Percentiles rank a stretch among this genome's conserved stretches.
Conservation (phyloP, 495 filamentous ascomycete genomes). For the Penicillium samsonianum region DNA sequence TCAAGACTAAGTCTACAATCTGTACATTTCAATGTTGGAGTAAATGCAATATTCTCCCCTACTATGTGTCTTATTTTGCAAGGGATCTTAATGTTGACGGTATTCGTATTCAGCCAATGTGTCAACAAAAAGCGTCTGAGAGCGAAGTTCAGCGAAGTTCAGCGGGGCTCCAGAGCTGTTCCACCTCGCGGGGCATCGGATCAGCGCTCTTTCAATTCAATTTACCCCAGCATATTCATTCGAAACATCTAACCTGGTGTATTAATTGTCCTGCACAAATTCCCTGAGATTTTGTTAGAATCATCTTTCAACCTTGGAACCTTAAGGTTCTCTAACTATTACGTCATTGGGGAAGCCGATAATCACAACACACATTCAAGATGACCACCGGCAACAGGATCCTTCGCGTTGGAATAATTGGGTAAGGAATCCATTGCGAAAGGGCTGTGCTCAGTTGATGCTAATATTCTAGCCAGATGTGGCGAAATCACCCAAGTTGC, state of each 20-base stretch:
- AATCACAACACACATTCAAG: not conserved
- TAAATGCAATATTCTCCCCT: conserved; percentile 3
- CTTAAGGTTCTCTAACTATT: not conserved
- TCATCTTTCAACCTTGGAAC: not conserved
- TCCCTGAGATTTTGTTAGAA: not conserved
- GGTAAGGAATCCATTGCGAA: not conserved
- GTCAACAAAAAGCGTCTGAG: not conserved
- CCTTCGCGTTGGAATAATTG: conserved; percentile 8
- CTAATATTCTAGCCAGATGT: not conserved
- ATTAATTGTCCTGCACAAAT: not conserved
- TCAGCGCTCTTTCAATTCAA: not conserved
- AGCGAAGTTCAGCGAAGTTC: not conserved
- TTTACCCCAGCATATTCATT: not conserved
- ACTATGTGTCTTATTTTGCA: not conserved
- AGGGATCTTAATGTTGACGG: not conserved
- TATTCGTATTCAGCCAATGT: not conserved
- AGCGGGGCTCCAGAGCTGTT: conserved; percentile 2
- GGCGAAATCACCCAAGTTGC: conserved; percentile 43
- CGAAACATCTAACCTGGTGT: not conserved
- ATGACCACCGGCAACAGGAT: conserved; percentile 5
- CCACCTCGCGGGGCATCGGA: conserved; percentile 4
- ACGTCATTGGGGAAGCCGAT: conserved; percentile 1
- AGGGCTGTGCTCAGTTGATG: not conserved
- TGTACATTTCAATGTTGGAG: conserved; percentile 8
- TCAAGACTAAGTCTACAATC: conserved; percentile 1